Evolutionary conservation across 2,329 filamentous ascomycete species (phyloP), one percentile per base, ranked within the genome.

Genomic region (Stemphylium vesicarium): DNA sequence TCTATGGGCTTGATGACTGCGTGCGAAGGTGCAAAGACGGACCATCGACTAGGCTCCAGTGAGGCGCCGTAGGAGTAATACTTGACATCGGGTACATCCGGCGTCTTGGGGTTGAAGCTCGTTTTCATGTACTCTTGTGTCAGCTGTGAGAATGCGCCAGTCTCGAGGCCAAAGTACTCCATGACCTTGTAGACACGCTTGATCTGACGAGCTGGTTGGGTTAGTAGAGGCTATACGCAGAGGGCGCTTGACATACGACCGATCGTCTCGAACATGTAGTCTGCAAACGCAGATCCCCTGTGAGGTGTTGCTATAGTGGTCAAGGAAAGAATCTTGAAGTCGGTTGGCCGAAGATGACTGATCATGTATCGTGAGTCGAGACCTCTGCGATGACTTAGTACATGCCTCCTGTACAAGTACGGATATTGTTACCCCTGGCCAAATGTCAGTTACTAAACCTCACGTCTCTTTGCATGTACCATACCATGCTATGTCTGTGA

Each of bases 301-400:
- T 88, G 85, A 1, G 85, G 85, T 12, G 83, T 84, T 2, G 85
- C 84, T 53, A 88, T 82, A 0, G 85, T 88, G 0, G 85, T 88
- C 61, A 88, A 71, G 0, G 85, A 87, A 33, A 92, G 81, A 55
- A 96, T 90, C 70, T 91, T 91, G 61, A 96, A 91, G 45, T 87
- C 84, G 3, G 77, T 76, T 9, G 84, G 84, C 44, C 80, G 79
- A 18, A 88, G 73, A 37, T 76, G 79, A 55, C 82, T 86, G 62
- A 88, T 85, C 83, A 88, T 86, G 63, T 86, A 86, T 53, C 85
- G 79, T 29, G 85, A 80, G 68, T 88, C 85, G 45, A 88, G 80
- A 8, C 85, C 85, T 49, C 85, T 86, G 64, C 2, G 26, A 4
- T 18, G 4, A 16, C 38, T 73, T 53, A 72, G 68, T 57, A 53